These are phyloP conservation scores for Simplicillium sp. DNA, from an alignment of 2,329 filamentous ascomycete genomes.

Conservation along the genomic window DNA sequence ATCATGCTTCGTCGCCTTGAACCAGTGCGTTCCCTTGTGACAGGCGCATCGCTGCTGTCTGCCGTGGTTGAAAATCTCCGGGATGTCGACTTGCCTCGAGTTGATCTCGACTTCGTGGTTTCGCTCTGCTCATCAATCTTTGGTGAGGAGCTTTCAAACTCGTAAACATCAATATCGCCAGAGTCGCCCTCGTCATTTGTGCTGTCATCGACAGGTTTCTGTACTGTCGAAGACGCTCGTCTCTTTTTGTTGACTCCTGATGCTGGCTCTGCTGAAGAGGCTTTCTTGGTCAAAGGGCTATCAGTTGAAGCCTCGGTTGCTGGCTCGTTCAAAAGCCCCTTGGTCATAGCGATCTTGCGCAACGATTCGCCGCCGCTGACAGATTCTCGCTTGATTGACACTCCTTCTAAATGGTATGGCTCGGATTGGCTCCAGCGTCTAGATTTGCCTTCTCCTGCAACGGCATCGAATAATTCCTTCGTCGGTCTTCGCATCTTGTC, in stretches of 20 bases:
- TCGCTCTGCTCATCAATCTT: conserved; percentile 18
- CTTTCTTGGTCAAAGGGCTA: too few species aligned
- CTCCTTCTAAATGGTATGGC: conserved; percentile 7
- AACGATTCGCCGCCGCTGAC: conserved; percentile 16
- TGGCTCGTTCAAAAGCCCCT: background rate
- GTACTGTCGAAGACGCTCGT: background rate
- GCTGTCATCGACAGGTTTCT: conserved; percentile 7
- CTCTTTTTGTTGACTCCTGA: background rate
- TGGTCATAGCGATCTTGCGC: conserved; percentile 16
- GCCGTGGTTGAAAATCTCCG: conserved; percentile 29
- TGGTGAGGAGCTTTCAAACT: conserved; percentile 38
- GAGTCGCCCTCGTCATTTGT: conserved; percentile 12
- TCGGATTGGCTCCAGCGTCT: conserved; percentile 28
- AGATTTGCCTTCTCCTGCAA: conserved; percentile 52
- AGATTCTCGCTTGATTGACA: conserved; percentile 25
- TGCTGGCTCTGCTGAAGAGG: too few species aligned
- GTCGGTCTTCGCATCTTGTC: conserved; percentile 79
- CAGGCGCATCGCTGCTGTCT: conserved; percentile 22
- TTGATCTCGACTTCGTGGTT: conserved; percentile 12
- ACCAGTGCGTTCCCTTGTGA: conserved; percentile 18
- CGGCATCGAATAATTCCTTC: conserved; percentile 66
- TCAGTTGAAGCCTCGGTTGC: background rate
- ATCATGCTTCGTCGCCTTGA: conserved; percentile 50
- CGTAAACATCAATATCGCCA: conserved; percentile 39
- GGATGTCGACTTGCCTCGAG: conserved; percentile 18